These are phyloP conservation scores for Pyricularia sp. DNA, from an alignment of 2,329 filamentous ascomycete species.

Conservation along the genomic window DNA sequence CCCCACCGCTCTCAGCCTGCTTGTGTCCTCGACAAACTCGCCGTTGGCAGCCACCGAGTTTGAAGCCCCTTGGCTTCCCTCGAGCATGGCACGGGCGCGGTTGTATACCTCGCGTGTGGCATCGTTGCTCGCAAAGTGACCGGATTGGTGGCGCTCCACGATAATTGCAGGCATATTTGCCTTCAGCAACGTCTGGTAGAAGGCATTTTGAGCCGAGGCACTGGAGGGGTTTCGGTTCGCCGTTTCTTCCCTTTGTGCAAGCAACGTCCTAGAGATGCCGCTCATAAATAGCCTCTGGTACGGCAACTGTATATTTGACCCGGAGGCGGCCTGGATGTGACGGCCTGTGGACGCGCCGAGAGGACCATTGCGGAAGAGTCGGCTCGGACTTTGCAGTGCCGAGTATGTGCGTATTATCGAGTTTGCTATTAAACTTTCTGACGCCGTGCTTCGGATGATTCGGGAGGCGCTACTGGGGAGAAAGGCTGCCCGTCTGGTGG, in stretches of 20 bases:
- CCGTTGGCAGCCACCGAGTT: conserved; percentile 6
- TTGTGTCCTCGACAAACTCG: conserved; percentile 10
- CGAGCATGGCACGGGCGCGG: conserved; percentile 51
- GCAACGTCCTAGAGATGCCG: conserved; percentile 50
- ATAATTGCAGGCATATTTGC: conserved; percentile 92
- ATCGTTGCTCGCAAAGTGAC: conserved; percentile 72
- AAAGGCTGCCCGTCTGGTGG: background rate
- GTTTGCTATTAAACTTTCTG: background rate
- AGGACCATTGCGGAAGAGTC: background rate
- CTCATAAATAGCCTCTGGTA: conserved; percentile 15
- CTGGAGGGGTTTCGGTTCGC: conserved; percentile 89
- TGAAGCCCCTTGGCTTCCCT: conserved; percentile 11
- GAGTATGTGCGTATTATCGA: background rate
- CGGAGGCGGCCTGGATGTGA: background rate
- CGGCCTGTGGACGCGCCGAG: background rate
- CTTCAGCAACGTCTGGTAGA: conserved; percentile 83
- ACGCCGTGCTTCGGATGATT: background rate
- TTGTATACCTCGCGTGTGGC: conserved; percentile 72
- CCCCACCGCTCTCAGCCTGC: conserved; percentile 65
- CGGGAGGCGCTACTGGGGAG: background rate
- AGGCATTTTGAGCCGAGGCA: conserved; percentile 80
- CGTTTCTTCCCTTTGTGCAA: conserved; percentile 80
- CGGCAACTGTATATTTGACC: background rate
- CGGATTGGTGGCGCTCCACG: conserved; percentile 80
- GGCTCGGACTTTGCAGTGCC: background rate